Conservation (phyloP, 2,329 filamentous ascomycete species). For the Beauveria sp. region DNA sequence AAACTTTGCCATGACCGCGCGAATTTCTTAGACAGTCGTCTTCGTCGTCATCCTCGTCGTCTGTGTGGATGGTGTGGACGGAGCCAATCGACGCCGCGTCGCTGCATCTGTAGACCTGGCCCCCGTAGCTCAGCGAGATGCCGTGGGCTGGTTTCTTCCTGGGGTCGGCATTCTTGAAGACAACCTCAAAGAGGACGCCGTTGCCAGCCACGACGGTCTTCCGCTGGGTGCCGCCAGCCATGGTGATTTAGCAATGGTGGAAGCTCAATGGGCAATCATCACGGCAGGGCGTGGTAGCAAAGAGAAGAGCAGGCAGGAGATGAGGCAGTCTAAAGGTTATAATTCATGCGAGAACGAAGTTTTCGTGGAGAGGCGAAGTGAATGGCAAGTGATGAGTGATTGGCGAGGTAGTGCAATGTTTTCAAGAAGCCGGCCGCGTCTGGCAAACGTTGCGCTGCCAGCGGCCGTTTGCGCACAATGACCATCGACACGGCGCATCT, state of each 20-base stretch:
- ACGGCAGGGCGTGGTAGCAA: neutral
- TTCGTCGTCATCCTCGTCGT: constrained; percentile 1
- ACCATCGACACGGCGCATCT: neutral
- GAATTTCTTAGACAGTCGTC: neutral
- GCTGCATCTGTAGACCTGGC: neutral
- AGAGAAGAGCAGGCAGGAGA: neutral
- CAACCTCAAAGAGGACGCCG: constrained; percentile 1
- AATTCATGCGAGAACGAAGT: neutral
- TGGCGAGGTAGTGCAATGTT: neutral
- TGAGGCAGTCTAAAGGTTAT: neutral
- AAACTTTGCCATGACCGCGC: neutral
- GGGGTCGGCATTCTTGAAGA: constrained; percentile 1
- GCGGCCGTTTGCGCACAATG: constrained; percentile 1
- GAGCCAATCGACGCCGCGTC: neutral
- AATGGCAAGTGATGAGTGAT: neutral
- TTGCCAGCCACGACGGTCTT: neutral
- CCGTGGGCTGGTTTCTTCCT: neutral
- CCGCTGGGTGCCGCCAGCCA: constrained; percentile 3
- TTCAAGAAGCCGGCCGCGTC: neutral
- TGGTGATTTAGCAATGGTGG: neutral
- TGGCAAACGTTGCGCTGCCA: neutral
- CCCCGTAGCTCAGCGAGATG: neutral
- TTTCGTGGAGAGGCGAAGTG: neutral
- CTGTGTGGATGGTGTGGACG: constrained; percentile 6
- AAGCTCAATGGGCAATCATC: constrained; percentile 7